Evolutionary conservation across 805 yeast species (phyloP), one percentile per base, ranked within the genome.

Genomic region (Candida endomychidarum): DNA sequence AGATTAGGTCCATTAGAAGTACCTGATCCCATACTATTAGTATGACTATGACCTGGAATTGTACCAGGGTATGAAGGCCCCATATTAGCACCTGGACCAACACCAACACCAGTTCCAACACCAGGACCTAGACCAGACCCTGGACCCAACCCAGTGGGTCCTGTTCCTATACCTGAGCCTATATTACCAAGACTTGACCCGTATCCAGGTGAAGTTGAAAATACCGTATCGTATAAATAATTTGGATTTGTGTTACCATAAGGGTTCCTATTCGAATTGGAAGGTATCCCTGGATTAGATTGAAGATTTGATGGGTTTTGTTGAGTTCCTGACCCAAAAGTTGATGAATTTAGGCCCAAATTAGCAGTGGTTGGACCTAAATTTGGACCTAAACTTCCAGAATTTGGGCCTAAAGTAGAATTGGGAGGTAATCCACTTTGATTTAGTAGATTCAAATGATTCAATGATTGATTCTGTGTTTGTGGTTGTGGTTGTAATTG

Each of bases 181-280:
- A n/a, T n/a, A 16, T 12, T 12, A 4, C 30, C 30, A 16, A 16
- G 7, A 27, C 18, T 4, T 15, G 30, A 8, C 17, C 10, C 10
- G 18, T 25, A 25, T 12, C 15, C 17, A 5, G 28, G 28, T 7
- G 28, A 3, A 5, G 17, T 12, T 12, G 35, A 21, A 22, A 11
- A 20, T 9, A 26, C 35, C 5, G 26, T 21, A 14, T 32, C 35
- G 10, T 32, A 32, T 22, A 32, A 32, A 22, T 32, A 32, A 16
- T 32, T 32, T 2, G 35, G 7, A 12, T 32, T 32, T 12, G 35
- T 5, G 17, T 19, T 32, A 12, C 26, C 20, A 16, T 32, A 21
- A 12, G 25, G 25, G 24, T 20, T 32, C 10, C 26, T 20, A 29
- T 29, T 29, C 4, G 18, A 15, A 8, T 20, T 17, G 8, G 25